Base-by-base conservation (phyloP, 164 flowering plant species). In the Chimonanthus salicifolius region DNA sequence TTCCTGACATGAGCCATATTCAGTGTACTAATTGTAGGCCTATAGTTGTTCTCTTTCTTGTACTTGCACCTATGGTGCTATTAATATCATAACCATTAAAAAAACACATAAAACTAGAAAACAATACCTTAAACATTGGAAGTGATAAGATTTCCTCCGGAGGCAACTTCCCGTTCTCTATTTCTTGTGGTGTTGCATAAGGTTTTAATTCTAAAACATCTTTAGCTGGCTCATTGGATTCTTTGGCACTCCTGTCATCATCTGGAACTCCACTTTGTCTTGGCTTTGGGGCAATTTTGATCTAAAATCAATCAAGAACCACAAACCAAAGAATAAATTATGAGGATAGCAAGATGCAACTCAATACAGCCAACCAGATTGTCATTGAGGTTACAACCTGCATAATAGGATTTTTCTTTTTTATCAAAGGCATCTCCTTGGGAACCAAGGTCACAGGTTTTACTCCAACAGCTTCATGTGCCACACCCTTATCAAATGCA, bases 381-480 rank as follows among this genome's bases (percentile, higher is more conserved):
- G n/a, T 47, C 64, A 49, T 45, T 46, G 64, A 70, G 67, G 67
- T 4, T 44, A 62, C 16, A 10, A 95, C 99, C 94, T 93, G 94
- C 58, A 93, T 73, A 60, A 93, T 84, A 63, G 95, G 78, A 77
- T 89, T 90, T 74, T 89, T 93, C 93, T 92, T 94, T 73, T 89
- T 96, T 18, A 96, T 89, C 75, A 88, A 15, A 2, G 97, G 97
- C 8, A 89, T 89, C 80, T 94, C 98, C 82, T 96, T 96, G 4
- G 97, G 97, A 71, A 87, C 80, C 81, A 96, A 83, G 44, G 89
- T 74, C 58, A 89, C 84, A 63, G 88, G 84, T 83, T 85, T 96
- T 79, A 94, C 72, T 60, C 99, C 99, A 79, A 91, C 99, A 78
- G 91, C 88, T 78, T 93, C 99, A 82, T 94, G 98, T 84, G 87